Evolutionary conservation across 2,329 filamentous ascomycete species (phyloP), one percentile per base, ranked within the genome.

Genomic region (Trichophyton schoenleinii): DNA sequence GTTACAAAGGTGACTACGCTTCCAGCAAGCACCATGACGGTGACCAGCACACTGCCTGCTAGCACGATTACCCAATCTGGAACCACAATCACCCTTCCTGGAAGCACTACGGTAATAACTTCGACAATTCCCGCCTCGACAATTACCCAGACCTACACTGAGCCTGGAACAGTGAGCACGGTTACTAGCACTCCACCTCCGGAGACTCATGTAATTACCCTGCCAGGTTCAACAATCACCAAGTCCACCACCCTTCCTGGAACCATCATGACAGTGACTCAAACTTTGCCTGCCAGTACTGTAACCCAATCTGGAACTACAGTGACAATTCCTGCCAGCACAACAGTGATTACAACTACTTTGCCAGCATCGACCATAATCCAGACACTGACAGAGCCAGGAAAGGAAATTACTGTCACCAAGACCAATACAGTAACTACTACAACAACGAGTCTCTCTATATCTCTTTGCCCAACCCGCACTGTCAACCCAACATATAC

Each of bases 401-500:
- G 57, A 31, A 62, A 63, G 3, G 49, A 36, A 15, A 55, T 28
- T 18, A 66, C 63, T 1, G 31, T 64, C 25, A 64, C 63, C 11
- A 34, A 57, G 22, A 65, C 65, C 20, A 36, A 28, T 3, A 55
- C 49, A 18, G 61, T 62, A 3, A 63, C 64, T 1, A 55, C 62
- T 5, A 66, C 61, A 9, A 59, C 20, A n/a, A 62, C 61, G 6
- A 36, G 38, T 31, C 36, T 22, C 25, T 48, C 59, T 3, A 60
- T 72, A 25, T 67, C 67, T 8, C 57, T 70, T 58, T 73, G 71
- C 60, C 69, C 71, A 5, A 67, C 64, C 6, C 64, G 69, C n/a
- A 67, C 64, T 3, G 60, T 63, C 36, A 73, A 72, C 42, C 70
- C 70, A 11, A 71, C 70, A 0, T 73, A 68, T 59, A 72, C 68